Conservation (phyloP, 768 basidiomycete genomes). For the Candolleomyces eurysporus region DNA sequence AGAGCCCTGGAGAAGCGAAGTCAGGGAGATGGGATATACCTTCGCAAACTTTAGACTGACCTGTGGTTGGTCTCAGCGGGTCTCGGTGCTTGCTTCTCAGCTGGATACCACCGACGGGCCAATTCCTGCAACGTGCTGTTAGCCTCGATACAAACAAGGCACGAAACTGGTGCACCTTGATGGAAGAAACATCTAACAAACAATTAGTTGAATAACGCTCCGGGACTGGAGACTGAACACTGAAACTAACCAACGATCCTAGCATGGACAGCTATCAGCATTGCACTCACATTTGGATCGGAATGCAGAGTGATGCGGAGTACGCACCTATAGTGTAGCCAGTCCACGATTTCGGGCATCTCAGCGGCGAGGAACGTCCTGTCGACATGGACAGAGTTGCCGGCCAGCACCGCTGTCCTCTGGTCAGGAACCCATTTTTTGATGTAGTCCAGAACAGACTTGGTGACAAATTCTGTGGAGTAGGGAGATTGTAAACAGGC, state of each 20-base stretch:
- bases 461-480: constrained; percentile 55
- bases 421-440: constrained; percentile 78
- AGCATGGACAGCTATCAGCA: too few species aligned
- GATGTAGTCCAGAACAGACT: constrained; percentile 71
- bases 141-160: not conserved
- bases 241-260: constrained; percentile 68
- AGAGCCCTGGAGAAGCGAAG: constrained; percentile 53
- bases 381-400: constrained; percentile 86
- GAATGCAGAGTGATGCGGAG: not conserved
- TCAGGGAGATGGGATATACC: not conserved
- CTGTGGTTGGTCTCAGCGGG: constrained; percentile 50
- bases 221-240: not conserved
- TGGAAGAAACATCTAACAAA: constrained; percentile 74
- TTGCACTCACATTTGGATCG: too few species aligned
- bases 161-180: constrained; percentile 53
- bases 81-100: constrained; percentile 26
- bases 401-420: constrained; percentile 70
- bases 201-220: not conserved
- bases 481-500: constrained; percentile 75
- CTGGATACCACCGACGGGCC: constrained; percentile 67
- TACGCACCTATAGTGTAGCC: constrained; percentile 74
- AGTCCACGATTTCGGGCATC: constrained; percentile 80
- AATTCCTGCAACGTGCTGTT: constrained; percentile 53
- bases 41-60: constrained; percentile 30
- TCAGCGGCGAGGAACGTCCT: constrained; percentile 65